phyloP scores from a whole-genome alignment of 106 monocot genomes.

The Allium fistulosum region DNA sequence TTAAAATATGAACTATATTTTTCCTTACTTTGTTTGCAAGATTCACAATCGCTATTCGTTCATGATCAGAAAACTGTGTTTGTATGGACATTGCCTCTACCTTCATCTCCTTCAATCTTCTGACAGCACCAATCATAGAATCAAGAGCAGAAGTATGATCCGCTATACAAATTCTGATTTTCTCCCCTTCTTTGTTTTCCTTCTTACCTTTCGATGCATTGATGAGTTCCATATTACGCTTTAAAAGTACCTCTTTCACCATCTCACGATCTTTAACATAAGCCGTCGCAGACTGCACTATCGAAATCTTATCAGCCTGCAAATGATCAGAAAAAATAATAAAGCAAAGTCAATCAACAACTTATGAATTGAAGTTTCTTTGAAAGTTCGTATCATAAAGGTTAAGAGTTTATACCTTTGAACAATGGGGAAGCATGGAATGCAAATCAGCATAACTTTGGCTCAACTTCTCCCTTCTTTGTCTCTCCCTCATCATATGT shows the following conservation, averaged over 20 bases:
- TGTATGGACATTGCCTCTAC: conserved; percentile 7
- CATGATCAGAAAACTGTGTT: not conserved
- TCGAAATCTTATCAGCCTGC: conserved; percentile 73
- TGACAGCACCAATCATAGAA: conserved; percentile 19
- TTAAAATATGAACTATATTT: too few species aligned
- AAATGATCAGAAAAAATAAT: not conserved
- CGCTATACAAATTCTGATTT: conserved; percentile 1
- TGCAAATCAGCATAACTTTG: conserved; percentile 81
- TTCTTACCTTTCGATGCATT: not conserved
- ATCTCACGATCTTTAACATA: conserved; percentile 39
- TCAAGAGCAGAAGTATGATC: conserved; percentile 12
- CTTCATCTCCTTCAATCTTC: conserved; percentile 17
- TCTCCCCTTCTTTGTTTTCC: not conserved
- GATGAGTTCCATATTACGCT: conserved; percentile 33
- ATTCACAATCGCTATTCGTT: not conserved
- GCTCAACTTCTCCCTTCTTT: conserved; percentile 75
- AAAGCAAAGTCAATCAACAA: too few species aligned
- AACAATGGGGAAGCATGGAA: conserved; percentile 31
- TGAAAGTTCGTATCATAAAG: too few species aligned
- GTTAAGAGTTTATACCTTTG: conserved; percentile 33
- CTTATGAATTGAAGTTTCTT: too few species aligned
- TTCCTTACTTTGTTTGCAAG: too few species aligned
- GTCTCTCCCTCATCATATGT: conserved; percentile 76
- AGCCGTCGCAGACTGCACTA: conserved; percentile 44
- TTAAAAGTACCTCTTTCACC: conserved; percentile 28